Conservation (phyloP, 805 yeast genomes). For the Dipodascopsis uninucleata region DNA sequence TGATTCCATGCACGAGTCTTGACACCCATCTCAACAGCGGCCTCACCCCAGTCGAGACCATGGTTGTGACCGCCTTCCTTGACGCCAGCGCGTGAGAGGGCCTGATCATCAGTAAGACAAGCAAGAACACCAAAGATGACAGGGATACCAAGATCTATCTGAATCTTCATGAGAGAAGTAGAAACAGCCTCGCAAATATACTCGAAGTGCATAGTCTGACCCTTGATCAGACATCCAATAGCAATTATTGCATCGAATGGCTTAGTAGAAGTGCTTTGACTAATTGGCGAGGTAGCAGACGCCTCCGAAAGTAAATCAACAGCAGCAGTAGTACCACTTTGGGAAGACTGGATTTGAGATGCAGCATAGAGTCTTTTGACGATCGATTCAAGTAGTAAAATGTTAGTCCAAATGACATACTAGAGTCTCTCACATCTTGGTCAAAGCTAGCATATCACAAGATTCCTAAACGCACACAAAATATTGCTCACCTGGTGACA, state of each 20-base stretch:
- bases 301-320: constrained; percentile 22
- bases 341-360: constrained; percentile 18
- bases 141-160: constrained; percentile 65
- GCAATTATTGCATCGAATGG: constrained; percentile 81
- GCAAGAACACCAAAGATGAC: constrained; percentile 92
- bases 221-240: constrained; percentile 92
- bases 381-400: too few species aligned
- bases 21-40: constrained; percentile 89
- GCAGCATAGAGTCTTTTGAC: constrained; percentile 36
- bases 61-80: constrained; percentile 79
- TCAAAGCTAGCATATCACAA: too few species aligned
- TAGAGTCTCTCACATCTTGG: too few species aligned
- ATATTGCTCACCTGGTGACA: constrained; percentile 34
- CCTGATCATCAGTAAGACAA: constrained; percentile 91
- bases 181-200: constrained; percentile 91
- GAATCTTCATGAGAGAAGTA: constrained; percentile 77
- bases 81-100: constrained; percentile 86
- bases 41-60: constrained; percentile 98
- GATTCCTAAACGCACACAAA: too few species aligned
- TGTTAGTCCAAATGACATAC: too few species aligned
- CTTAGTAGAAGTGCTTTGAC: constrained; percentile 11
- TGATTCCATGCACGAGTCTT: constrained; percentile 32
- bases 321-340: constrained; percentile 6
- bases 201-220: constrained; percentile 97
- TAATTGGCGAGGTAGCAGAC: constrained; percentile 11